These are phyloP conservation scores for Paramyrothecium roridum DNA, from an alignment of 2,329 filamentous ascomycete genomes.

Conservation along the genomic window DNA sequence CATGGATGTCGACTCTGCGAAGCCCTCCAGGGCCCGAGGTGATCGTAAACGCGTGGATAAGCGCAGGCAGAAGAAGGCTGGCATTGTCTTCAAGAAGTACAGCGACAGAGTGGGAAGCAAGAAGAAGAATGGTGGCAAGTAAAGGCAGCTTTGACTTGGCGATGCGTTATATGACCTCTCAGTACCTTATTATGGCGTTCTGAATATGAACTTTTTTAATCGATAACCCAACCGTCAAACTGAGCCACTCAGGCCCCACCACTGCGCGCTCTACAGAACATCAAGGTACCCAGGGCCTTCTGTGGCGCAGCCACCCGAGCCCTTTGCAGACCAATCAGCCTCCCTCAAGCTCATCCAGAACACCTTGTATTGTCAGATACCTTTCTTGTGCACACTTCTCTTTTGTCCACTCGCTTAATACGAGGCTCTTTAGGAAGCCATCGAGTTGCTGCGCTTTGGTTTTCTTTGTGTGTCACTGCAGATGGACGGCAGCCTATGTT, in stretches of 20 bases:
- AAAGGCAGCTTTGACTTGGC: conserved; percentile 2
- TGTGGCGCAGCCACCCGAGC: conserved; percentile 15
- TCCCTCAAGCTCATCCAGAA: conserved; percentile 15
- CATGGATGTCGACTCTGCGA: conserved; percentile 57
- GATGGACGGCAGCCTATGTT: too few relatives aligned
- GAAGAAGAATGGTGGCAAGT: conserved; percentile 25
- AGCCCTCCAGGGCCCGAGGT: conserved; percentile 32
- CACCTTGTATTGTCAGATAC: conserved; percentile 17
- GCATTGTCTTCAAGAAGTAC: conserved; percentile 60
- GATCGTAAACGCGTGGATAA: conserved; percentile 55
- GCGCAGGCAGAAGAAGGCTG: conserved; percentile 50
- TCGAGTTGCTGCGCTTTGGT: conserved; percentile 3
- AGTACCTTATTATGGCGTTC: neutral
- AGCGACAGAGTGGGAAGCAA: conserved; percentile 47
- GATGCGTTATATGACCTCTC: neutral
- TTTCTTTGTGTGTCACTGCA: neutral
- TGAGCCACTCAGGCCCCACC: too few relatives aligned
- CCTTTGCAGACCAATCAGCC: conserved; percentile 13
- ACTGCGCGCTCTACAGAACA: neutral
- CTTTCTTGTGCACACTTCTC: conserved; percentile 3
- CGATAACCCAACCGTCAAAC: neutral
- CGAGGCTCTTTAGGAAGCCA: neutral
- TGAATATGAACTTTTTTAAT: neutral
- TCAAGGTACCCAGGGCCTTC: conserved; percentile 13
- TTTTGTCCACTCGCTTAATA: neutral